Evolutionary conservation across 768 basidiomycete species (phyloP).

Genomic region (Boletus reticuloceps): DNA sequence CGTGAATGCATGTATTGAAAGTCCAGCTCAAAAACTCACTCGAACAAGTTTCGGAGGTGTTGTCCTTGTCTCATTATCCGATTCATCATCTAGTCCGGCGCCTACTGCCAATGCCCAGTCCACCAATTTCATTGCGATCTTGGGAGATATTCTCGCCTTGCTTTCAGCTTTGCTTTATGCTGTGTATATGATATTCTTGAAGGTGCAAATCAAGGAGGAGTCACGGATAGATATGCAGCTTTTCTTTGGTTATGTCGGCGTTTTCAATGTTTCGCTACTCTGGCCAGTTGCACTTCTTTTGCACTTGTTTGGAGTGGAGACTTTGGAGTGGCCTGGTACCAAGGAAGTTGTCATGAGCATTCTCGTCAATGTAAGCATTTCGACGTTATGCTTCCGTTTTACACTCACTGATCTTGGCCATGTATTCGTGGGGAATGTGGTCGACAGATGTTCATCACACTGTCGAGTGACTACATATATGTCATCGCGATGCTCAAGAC

Average conservation of each 20-base stretch:
- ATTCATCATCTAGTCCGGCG: conserved; percentile 42
- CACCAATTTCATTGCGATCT: conserved; percentile 26
- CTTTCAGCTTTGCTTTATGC: conserved; percentile 89
- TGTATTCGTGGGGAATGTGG: not conserved
- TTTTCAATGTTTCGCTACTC: conserved; percentile 73
- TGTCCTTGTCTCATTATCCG: conserved; percentile 84
- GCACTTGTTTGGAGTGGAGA: conserved; percentile 68
- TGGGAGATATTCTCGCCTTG: conserved; percentile 84
- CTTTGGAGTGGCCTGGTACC: conserved; percentile 66
- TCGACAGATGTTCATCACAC: conserved; percentile 75
- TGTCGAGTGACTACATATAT: conserved; percentile 83
- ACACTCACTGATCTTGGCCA: not conserved
- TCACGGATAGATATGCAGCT: conserved; percentile 89
- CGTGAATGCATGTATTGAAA: conserved; percentile 5
- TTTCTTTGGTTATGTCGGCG: conserved; percentile 92
- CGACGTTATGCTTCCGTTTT: not conserved
- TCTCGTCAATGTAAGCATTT: conserved; percentile 50
- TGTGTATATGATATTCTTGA: conserved; percentile 84
- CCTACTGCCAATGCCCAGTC: conserved; percentile 12
- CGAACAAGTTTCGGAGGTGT: conserved; percentile 73
- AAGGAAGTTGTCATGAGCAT: conserved; percentile 47
- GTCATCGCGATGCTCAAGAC: conserved; percentile 95
- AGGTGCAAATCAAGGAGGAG: conserved; percentile 79
- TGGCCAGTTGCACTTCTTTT: conserved; percentile 81
- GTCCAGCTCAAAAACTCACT: conserved; percentile 4